Evolutionary conservation across 1,284 basidiomycete species (phyloP).

Genomic region (Grifola frondosa): DNA sequence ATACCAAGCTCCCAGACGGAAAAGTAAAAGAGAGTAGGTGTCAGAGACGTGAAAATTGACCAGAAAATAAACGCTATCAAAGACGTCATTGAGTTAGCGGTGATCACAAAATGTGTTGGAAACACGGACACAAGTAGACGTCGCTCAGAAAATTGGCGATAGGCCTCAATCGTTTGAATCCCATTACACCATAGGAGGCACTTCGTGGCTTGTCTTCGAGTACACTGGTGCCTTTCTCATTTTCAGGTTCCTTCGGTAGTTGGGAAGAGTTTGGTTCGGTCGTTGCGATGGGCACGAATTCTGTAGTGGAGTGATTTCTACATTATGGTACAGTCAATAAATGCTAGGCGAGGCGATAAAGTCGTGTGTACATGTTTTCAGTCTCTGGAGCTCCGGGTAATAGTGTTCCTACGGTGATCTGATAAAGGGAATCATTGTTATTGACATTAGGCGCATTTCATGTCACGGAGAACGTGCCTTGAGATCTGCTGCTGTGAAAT

Average conservation of each 20-base stretch:
- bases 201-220: not conserved
- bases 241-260: not conserved
- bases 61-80: conserved; percentile 79
- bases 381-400: conserved; percentile 13
- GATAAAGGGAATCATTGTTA: not conserved
- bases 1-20: conserved; percentile 87
- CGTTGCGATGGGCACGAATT: not conserved
- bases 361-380: conserved; percentile 41
- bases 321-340: conserved; percentile 7
- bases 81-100: not conserved
- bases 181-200: not conserved
- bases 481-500: conserved; percentile 56
- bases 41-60: conserved; percentile 83
- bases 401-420: conserved; percentile 36
- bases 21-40: conserved; percentile 89
- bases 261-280: not conserved
- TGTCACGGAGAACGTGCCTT: conserved; percentile 38
- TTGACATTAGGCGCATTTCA: not conserved
- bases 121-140: conserved; percentile 32
- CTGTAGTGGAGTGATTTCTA: conserved; percentile 1
- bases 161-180: conserved; percentile 1
- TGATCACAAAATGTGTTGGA: not conserved
- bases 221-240: conserved; percentile 2
- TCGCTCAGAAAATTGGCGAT: conserved; percentile 27
- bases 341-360: conserved; percentile 39